Percentiles rank a stretch among this genome's conserved stretches.
Evolutionary conservation across 106 monocot genomes (phyloP).

Genomic region (Allium fistulosum): DNA sequence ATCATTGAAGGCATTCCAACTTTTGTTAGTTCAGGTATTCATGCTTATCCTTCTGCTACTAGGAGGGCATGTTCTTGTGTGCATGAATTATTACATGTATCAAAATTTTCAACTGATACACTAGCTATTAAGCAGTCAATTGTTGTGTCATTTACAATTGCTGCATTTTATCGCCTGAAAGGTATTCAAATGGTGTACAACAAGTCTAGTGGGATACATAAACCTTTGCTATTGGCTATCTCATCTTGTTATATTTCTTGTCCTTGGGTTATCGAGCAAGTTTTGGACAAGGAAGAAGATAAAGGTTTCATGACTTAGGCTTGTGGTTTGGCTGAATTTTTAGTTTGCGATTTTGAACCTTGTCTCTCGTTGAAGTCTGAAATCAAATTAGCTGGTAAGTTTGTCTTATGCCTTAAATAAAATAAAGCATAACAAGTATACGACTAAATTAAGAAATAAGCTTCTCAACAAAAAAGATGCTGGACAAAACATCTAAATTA

Average conservation of each 20-base stretch:
- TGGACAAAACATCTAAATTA: too few species aligned
- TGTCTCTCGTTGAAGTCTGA: conserved; percentile 47
- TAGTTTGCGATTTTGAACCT: conserved; percentile 27
- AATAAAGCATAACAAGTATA: neutral
- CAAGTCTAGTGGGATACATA: conserved; percentile 34
- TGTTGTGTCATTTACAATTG: conserved; percentile 24
- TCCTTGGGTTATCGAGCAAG: conserved; percentile 46
- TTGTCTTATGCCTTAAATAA: neutral
- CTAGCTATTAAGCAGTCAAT: conserved; percentile 34
- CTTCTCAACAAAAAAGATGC: too few species aligned
- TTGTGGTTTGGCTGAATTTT: conserved; percentile 34
- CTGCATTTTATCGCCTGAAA: conserved; percentile 45
- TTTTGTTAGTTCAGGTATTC: conserved; percentile 47
- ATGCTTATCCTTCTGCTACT: conserved; percentile 52
- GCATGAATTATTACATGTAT: conserved; percentile 45
- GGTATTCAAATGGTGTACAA: conserved; percentile 11
- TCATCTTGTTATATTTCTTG: conserved; percentile 67
- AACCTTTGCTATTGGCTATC: conserved; percentile 44
- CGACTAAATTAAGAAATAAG: too few species aligned
- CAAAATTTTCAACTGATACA: conserved; percentile 29
- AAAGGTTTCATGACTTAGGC: conserved; percentile 44
- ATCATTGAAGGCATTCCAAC: conserved; percentile 48
- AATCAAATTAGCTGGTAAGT: conserved; percentile 61
- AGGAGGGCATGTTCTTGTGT: conserved; percentile 56
- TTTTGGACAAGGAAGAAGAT: conserved; percentile 25